Evolutionary conservation across 1,284 basidiomycete genomes (phyloP), one percentile per base, ranked within the genome.

Genomic region (Ceratobasidium sp.): DNA sequence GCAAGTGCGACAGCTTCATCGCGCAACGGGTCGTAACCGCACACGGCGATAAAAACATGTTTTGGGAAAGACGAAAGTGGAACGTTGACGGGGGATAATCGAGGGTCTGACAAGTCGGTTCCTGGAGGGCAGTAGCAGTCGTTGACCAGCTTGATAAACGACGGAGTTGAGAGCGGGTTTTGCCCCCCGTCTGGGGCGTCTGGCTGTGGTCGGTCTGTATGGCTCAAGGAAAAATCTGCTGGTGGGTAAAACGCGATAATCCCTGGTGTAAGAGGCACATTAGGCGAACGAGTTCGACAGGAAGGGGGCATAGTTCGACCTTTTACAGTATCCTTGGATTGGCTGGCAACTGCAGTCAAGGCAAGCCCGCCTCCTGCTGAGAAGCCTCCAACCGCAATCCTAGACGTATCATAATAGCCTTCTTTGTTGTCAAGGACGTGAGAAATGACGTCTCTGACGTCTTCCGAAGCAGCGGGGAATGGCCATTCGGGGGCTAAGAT

Each of bases 381-480:
- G 57, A 76, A 76, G 12, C 73, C 73, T 3, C 73, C 73, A 10
- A 76, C 20, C 12, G 73, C 65, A 5, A 76, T 66, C 16, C 62
- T 35, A n/a, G 23, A 30, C 27, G 60, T 64, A 41, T 76, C 73
- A n/a, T 48, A 76, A 33, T 65, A 60, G 10, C 60, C 73, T 55
- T 52, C 76, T 18, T 44, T 38, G 64, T 77, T 77, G 7, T 41
- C 52, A 27, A 50, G 14, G 41, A 69, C 66, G 44, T 69, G 57
- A 23, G 44, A 44, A 23, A 77, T 44, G 18, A 67, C 35, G 33
- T 69, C 66, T n/a, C 52, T 59, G 23, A 59, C 55, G 27, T 77
- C 76, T 10, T 77, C 59, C 4, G 48, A 48, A 8, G 76, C 76
- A 16, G 76, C 76, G 3, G 76, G 76, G 30, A 77, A 77, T n/a